phyloP scores from a whole-genome alignment of 208 protist species.

The Crithidia brevicula region DNA sequence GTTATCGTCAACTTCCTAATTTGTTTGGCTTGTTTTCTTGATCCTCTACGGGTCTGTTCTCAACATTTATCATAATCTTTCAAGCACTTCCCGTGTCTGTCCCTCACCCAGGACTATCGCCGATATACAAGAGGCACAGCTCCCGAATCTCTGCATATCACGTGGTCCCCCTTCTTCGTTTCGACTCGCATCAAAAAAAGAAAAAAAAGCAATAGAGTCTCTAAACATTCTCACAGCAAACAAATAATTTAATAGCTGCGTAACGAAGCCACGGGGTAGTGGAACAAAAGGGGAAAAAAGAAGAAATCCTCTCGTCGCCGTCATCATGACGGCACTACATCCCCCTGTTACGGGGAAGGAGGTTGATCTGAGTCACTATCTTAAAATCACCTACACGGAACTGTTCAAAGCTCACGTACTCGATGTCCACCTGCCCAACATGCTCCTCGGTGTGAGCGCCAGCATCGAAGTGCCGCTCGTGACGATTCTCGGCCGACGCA shows the following conservation, averaged over 20 bases:
- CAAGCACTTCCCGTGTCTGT: too few species aligned
- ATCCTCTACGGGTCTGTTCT: too few species aligned
- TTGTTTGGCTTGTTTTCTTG: too few species aligned
- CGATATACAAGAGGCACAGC: too few species aligned
- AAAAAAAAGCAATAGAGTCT: background rate
- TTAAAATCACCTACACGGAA: conserved; percentile 32
- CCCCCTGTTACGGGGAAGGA: background rate
- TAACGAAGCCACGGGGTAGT: too few species aligned
- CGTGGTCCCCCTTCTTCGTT: too few species aligned
- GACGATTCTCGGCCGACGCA: conserved; percentile 68
- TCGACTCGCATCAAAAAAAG: too few species aligned
- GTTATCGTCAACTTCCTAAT: background rate
- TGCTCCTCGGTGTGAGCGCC: conserved; percentile 72
- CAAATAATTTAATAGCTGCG: too few species aligned
- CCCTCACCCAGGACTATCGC: too few species aligned
- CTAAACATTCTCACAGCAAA: too few species aligned
- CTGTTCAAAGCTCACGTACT: conserved; percentile 61
- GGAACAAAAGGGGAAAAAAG: too few species aligned
- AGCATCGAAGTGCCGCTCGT: conserved; percentile 78
- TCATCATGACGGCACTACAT: background rate
- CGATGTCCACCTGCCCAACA: conserved; percentile 81
- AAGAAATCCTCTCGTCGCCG: background rate
- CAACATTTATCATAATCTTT: conserved; percentile 1
- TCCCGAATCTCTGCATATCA: too few species aligned
- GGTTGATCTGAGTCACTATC: conserved; percentile 15